These are phyloP conservation scores for Chlorella variabilis DNA, from an alignment of 163 green algal species.

Conservation along the genomic window DNA sequence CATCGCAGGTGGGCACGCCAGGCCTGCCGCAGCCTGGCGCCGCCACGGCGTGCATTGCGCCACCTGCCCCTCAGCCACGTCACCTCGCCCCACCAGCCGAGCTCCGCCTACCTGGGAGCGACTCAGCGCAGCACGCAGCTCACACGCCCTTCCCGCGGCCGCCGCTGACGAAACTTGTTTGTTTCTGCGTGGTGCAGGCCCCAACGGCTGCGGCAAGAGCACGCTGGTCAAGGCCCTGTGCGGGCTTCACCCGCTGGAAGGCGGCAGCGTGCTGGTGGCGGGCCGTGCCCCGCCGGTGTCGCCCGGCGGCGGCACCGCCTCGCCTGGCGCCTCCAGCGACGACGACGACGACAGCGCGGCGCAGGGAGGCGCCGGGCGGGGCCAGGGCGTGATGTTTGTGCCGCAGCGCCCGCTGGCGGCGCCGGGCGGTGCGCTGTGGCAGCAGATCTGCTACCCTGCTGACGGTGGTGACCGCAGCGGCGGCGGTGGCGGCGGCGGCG, in stretches of 20 bases:
- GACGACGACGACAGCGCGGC: too few relatives aligned
- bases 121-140: too few relatives aligned
- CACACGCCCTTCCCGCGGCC: too few relatives aligned
- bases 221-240: constrained; percentile 78
- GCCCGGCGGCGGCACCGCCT: neutral
- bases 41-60: too few relatives aligned
- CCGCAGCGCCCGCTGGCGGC: constrained; percentile 59
- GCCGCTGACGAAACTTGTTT: too few relatives aligned
- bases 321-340: too few relatives aligned
- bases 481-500: neutral
- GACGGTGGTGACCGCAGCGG: neutral
- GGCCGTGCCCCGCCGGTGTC: neutral
- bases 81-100: too few relatives aligned
- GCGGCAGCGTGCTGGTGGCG: constrained; percentile 3
- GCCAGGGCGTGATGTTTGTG: constrained; percentile 51
- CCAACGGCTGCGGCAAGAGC: constrained; percentile 94
- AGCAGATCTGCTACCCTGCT: constrained; percentile 65
- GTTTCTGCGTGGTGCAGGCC: constrained; percentile 57
- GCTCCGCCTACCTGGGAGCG: too few relatives aligned
- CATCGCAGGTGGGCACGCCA: constrained; percentile 65
- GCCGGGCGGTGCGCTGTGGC: constrained; percentile 56
- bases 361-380: neutral
- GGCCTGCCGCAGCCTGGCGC: too few relatives aligned
- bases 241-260: constrained; percentile 77
- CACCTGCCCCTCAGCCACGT: too few relatives aligned